Base-by-base conservation (phyloP, 2,329 filamentous ascomycete species). In the Fusarium oxysporum region DNA sequence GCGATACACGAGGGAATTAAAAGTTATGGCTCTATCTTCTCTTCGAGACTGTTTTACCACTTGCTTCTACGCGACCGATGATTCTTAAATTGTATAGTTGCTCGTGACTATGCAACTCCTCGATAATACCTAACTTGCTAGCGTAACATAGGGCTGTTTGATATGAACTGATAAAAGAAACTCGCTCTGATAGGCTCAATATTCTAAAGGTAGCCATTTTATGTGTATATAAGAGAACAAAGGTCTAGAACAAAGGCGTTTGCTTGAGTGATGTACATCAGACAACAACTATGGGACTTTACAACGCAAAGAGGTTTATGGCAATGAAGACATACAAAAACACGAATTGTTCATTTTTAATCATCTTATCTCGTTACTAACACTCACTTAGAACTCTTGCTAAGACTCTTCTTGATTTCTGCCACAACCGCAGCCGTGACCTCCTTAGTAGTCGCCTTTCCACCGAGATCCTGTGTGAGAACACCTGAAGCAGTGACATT, bases 391-490 rank as follows among this genome's bases (percentile, higher is more conserved):
- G 54, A 53, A 6, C n/a, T 50, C 43, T 76, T 78, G 12, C 21
- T 50, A 9, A 74, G 25, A n/a, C 58, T 41, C 72, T 69, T 72
- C 67, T 75, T 70, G 8, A 76, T 73, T 48, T 71, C 75, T 9
- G 68, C 61, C 21, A 79, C 73, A 4, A 83, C 79, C 8, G 82
- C 82, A 35, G 71, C 75, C 5, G 81, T 82, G 6, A 83, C 80
- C 51, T 81, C 78, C 58, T 78, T 80, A 0, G 82, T 83, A 1
- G 75, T 82, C 2, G 82, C 78, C n/a, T 58, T 78, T 0, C 88
- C 88, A 3, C 87, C 88, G 6, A 90, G 80, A 78, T 90, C 88
- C 9, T 82, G 82, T 0, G 88, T 90, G 35, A 85, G 77, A n/a
- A 88, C 80, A 0, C 86, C 87, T 12, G 81, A 82, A 65, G 86